Conservation (phyloP, 129 eudicot genomes). For the Helianthus tuberosus region DNA sequence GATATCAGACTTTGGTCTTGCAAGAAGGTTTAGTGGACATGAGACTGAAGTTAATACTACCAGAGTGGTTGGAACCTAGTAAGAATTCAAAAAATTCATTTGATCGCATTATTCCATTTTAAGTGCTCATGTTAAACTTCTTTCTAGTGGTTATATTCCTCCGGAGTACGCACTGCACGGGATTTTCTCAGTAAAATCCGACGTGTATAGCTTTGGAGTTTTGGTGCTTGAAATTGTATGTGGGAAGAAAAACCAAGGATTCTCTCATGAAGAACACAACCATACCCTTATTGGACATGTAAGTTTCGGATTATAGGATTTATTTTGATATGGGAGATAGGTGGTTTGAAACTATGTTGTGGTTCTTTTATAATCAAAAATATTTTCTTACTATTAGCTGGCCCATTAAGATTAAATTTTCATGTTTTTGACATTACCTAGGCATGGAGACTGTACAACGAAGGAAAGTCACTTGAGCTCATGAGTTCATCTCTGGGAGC, state of each 20-base stretch:
- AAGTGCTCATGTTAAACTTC: slow-evolving; percentile 11
- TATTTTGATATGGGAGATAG: background rate
- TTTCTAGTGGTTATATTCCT: slow-evolving; percentile 43
- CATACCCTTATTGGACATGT: slow-evolving; percentile 42
- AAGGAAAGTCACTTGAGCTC: slow-evolving; percentile 26
- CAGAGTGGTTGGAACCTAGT: slow-evolving; percentile 42
- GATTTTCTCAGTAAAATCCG: slow-evolving; percentile 37
- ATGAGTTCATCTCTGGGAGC: slow-evolving; percentile 2
- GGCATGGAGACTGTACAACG: slow-evolving; percentile 37
- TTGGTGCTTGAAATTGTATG: slow-evolving; percentile 42
- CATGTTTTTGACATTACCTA: background rate
- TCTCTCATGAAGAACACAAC: slow-evolving; percentile 30
- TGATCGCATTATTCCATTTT: background rate
- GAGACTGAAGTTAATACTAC: slow-evolving; percentile 29
- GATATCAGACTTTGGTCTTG: slow-evolving; percentile 43
- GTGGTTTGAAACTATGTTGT: background rate
- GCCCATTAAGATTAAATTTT: background rate
- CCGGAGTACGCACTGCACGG: slow-evolving; percentile 44
- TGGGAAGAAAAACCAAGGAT: slow-evolving; percentile 47
- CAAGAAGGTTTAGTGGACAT: slow-evolving; percentile 31
- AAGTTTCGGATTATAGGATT: slow-evolving; percentile 1
- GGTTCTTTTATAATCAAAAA: no score
- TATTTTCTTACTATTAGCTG: background rate
- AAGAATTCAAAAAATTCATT: background rate
- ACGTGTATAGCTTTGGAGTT: slow-evolving; percentile 46